A percentile compares a stretch with the other conserved stretches of the same genome.
Evolutionary conservation across 2,329 filamentous ascomycete species (phyloP).

Genomic region (Shiraia sp.): DNA sequence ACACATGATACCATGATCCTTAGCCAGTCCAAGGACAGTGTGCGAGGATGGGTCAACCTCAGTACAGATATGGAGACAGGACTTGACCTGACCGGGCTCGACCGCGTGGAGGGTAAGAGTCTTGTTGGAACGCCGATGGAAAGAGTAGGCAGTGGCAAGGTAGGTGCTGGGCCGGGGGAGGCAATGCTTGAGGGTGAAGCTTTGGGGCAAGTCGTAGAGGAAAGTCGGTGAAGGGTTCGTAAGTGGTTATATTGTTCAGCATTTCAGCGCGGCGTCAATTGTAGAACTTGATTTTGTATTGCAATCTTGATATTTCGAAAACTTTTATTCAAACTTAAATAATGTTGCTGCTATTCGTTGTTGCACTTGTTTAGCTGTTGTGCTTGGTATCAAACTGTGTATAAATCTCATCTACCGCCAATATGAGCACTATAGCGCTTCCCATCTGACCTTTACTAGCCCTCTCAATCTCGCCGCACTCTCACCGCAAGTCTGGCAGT

Average conservation of each 20-base stretch:
- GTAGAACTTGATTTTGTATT: not conserved
- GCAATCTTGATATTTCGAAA: slow-evolving; percentile 1
- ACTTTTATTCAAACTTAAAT: too few species aligned
- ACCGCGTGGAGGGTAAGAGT: slow-evolving; percentile 7
- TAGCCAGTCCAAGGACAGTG: slow-evolving; percentile 23
- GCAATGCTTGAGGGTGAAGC: slow-evolving; percentile 42
- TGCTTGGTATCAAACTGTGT: too few species aligned
- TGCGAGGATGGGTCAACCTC: slow-evolving; percentile 44
- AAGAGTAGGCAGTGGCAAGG: slow-evolving; percentile 6
- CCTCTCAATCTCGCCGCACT: too few species aligned
- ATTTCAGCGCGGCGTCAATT: not conserved
- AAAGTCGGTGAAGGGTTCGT: slow-evolving; percentile 3
- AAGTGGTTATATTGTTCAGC: not conserved
- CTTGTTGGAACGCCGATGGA: slow-evolving; percentile 10
- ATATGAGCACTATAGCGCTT: too few species aligned
- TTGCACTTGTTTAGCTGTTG: too few species aligned
- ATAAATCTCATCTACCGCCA: too few species aligned
- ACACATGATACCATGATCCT: slow-evolving; percentile 40
- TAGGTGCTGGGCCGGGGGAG: slow-evolving; percentile 25
- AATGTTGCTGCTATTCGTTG: too few species aligned
- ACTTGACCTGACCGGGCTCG: not conserved
- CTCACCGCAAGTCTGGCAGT: too few species aligned
- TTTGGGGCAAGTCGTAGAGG: slow-evolving; percentile 37
- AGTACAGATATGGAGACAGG: slow-evolving; percentile 7
- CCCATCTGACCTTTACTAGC: too few species aligned